Evolutionary conservation across 1,284 basidiomycete species (phyloP), one percentile per base, ranked within the genome.

Genomic region (Leccinum griseonigrum): DNA sequence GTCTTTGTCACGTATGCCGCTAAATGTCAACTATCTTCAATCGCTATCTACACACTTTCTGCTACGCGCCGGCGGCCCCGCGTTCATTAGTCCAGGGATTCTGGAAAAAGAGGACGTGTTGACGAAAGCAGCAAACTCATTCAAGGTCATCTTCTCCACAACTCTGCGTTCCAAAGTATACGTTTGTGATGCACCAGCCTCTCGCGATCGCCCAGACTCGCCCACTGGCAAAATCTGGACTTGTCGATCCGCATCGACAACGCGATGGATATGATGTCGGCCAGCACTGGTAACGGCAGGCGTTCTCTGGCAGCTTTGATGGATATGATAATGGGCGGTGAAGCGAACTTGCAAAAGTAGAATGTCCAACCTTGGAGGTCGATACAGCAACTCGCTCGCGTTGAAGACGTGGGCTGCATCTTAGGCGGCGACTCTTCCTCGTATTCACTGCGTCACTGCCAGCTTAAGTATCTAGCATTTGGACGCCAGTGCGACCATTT

Each of bases 251-350:
- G 71, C 26, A 71, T 85, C 18, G 61, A 66, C 14, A 67, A 72
- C 26, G 83, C 75, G 0, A 71, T 84, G n/a, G 82, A 85, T 61
- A 68, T 86, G 52, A 69, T 84, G 34, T 80, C 81, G 0, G 60
- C 69, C 3, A 26, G 56, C 16, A 32, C 18, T 8, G 54, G 7
- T 1, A 18, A 28, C 52, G 53, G 64, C 22, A 76, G 79, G n/a
- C 65, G 74, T 3, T 79, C 78, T 3, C 58, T 76, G 3, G 61
- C 71, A 2, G 77, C 79, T 2, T 67, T 81, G 60, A 70, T 79
- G 67, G 65, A 68, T 9, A n/a, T n/a, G n/a, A 75, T 75, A 0
- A 71, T 83, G 50, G 79, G 78, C 0, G 80, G 77, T 14, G 70
- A 75, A 53, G 9, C 11, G 6, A 64, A 29, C 0, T 59, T 81